Percentiles rank a stretch among this genome's conserved stretches.
Conservation (phyloP, 768 basidiomycete species). For the Punctularia strigosozonata region DNA sequence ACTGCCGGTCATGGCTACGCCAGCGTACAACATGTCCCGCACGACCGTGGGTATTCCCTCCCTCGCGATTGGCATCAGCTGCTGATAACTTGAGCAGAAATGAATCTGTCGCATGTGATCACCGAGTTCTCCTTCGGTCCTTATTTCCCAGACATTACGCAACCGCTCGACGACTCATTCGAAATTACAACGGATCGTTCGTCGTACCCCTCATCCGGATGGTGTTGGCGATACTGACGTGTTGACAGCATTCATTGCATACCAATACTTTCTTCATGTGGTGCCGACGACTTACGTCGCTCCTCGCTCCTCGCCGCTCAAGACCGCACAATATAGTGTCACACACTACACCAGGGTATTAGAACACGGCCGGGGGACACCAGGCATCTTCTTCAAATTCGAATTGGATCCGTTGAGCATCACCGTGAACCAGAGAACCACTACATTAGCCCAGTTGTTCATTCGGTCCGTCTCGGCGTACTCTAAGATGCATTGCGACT, state of each 20-base stretch:
- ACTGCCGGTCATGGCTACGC: conserved; percentile 92
- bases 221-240: conserved; percentile 4
- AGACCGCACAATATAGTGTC: conserved; percentile 86
- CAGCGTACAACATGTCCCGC: conserved; percentile 79
- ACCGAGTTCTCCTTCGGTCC: conserved; percentile 96
- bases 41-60: conserved; percentile 45
- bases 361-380: conserved; percentile 65
- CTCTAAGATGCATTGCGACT: background rate
- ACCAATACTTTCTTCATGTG: conserved; percentile 92
- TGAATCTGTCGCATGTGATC: conserved; percentile 96
- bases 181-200: conserved; percentile 59
- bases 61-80: background rate
- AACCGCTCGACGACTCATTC: conserved; percentile 87
- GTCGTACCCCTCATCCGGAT: conserved; percentile 16
- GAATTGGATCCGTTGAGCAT: conserved; percentile 87
- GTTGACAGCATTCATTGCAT: conserved; percentile 66
- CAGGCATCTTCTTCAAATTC: conserved; percentile 98
- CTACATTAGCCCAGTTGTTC: conserved; percentile 65
- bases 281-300: conserved; percentile 92
- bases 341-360: conserved; percentile 81
- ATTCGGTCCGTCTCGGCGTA: conserved; percentile 36
- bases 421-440: conserved; percentile 82
- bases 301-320: conserved; percentile 48
- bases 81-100: conserved; percentile 35
- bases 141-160: conserved; percentile 88